Conservation (phyloP, 2,329 filamentous ascomycete species). For the Fusarium bactridioides region DNA sequence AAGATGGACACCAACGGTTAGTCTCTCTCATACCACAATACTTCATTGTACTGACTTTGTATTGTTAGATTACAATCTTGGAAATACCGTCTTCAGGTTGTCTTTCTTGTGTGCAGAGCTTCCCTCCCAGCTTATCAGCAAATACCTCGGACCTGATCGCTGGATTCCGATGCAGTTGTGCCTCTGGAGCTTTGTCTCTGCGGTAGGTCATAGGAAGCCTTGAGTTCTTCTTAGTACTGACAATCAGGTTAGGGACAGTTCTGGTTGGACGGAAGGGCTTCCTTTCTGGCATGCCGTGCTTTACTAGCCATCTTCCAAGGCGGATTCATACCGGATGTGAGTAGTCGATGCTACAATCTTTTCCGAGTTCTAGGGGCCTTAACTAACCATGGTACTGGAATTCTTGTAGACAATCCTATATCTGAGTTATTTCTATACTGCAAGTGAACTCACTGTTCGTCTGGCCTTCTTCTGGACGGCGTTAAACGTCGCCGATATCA, state of each 20-base stretch:
- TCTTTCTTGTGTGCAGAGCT: neutral
- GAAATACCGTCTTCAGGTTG: neutral
- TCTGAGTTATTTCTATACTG: neutral
- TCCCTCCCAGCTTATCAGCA: neutral
- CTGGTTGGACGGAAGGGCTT: neutral
- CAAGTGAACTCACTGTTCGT: neutral
- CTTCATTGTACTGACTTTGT: rapidly evolving
- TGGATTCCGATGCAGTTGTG: neutral
- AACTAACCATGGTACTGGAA: neutral
- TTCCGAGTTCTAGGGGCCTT: too few species aligned
- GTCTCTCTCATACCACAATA: neutral
- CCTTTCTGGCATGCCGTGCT: neutral
- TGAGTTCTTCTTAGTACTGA: neutral
- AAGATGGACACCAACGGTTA: neutral
- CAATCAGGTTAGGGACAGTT: neutral
- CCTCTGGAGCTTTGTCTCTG: neutral
- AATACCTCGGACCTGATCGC: neutral
- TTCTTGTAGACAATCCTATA: neutral
- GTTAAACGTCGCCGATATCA: neutral
- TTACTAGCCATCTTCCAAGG: neutral
- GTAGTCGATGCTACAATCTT: rapidly evolving
- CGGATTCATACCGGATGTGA: neutral
- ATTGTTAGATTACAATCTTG: neutral
- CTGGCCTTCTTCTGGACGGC: neutral
- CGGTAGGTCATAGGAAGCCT: neutral